Base-by-base conservation (phyloP, 1,284 basidiomycete species). In the Fomitiporia mediterranea region DNA sequence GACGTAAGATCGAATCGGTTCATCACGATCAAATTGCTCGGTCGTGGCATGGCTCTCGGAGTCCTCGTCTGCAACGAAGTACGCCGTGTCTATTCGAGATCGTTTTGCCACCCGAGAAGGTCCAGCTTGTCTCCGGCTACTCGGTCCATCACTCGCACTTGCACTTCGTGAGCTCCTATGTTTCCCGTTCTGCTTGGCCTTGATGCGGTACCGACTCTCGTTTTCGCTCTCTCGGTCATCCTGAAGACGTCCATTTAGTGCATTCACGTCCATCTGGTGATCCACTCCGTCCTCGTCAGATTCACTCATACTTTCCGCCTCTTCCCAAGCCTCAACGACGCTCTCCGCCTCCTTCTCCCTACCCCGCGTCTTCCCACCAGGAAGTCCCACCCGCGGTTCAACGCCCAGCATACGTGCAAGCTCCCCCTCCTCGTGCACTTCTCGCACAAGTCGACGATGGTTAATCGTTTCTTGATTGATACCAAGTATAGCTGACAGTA, bases 401-500 rank as follows among this genome's bases (percentile, higher is more conserved):
- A 88, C 69, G 4, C 79, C 81, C 2, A 91, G 69, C 38, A 84
- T 70, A 27, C 75, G 70, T 62, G 93, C 90, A 51, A 94, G 66
- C 0, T 71, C 69, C 49, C 79, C 72, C 49, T 75, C 74, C 58
- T 87, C 80, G 64, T 87, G 88, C 13, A 93, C 74, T 59, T 89
- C 85, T 65, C 81, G 77, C 4, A 91, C 81, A 15, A 89, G 71
- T 53, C 72, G 72, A 30, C 89, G 80, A 63, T 87, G 86, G 55
- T 85, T 86, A 55, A 90, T 79, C 2, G 83, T 86, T 86, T 94
- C 88, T 65, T 88, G 85, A 0, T 88, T 86, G 4, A 96, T 81
- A 32, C 89, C 89, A 73, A 97, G 77, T 23, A 97, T 83, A 47
- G 79, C 85, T 2, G 84, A 82, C 21, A 97, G 70, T 48, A 97